Evolutionary conservation across 176 grass and related monocot genomes (phyloP), one percentile per base, ranked within the genome.

Genomic region (Chloris gayana): DNA sequence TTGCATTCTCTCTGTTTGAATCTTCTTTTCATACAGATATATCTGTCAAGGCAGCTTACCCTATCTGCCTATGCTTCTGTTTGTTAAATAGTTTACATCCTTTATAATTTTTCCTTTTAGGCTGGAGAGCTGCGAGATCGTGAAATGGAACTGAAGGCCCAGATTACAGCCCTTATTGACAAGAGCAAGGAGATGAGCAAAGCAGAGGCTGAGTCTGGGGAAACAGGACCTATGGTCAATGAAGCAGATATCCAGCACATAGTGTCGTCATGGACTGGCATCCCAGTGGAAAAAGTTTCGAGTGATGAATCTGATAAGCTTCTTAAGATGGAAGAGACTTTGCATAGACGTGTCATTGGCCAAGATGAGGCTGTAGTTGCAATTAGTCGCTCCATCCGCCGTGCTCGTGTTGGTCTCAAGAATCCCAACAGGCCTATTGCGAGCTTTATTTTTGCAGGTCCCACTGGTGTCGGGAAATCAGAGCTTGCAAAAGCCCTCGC

Each of bases 221-320:
- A 93, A 59, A 77, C 90, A 3, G 87, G 91, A n/a, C 91, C 94
- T 0, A 21, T 93, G 80, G 94, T 97, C 26, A 84, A 86, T 63
- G 94, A 97, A 87, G 91, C 86, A 24, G 94, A 97, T 75, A 93
- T 97, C 70, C 91, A 92, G 73, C 94, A 97, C 83, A 97, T 97
- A 76, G 89, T 94, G 30, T 97, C 94, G 0, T 94, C 88, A 25
- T 97, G 94, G 94, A 97, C 94, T 69, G 94, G 89, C 64, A 97
- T 97, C 34, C 94, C 94, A 14, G 94, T 97, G 18, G 91, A 97
- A 69, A 94, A 97, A 83, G 94, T 97, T 56, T 94, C 94, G 5
- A 86, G 76, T 13, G 94, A 97, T 3, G 91, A 93, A 72, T 94
- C 94, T 14, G 86, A 97, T 66, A 90, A 91, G 58, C 91, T 97